Percentiles rank a stretch among this genome's conserved stretches.
phyloP scores from a whole-genome alignment of 2,329 filamentous ascomycete species.

The Claviceps purpurea region DNA sequence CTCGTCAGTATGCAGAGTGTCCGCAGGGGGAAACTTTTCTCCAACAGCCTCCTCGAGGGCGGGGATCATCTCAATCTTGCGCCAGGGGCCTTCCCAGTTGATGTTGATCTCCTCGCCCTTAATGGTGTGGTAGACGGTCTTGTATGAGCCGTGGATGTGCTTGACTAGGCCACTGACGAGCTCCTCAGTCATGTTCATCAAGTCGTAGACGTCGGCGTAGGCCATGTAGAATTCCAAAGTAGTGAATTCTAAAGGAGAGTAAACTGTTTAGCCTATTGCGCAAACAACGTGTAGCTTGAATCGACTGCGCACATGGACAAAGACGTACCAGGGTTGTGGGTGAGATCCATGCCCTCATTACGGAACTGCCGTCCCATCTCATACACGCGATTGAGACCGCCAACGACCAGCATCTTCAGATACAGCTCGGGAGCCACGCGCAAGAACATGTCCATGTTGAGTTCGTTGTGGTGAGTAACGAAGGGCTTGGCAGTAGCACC shows the following conservation, averaged over 20 bases:
- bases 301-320: neutral
- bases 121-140: slow-evolving; percentile 77
- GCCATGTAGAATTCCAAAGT: slow-evolving; percentile 96
- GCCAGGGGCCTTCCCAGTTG: slow-evolving; percentile 95
- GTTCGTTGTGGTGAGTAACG: slow-evolving; percentile 88
- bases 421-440: slow-evolving; percentile 91
- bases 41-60: slow-evolving; percentile 75
- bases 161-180: slow-evolving; percentile 83
- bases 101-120: slow-evolving; percentile 76
- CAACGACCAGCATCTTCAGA: slow-evolving; percentile 91
- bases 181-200: slow-evolving; percentile 73
- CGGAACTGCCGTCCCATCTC: slow-evolving; percentile 93
- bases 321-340: slow-evolving; percentile 59
- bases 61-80: slow-evolving; percentile 81
- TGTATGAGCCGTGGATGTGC: slow-evolving; percentile 71
- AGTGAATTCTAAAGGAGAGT: slow-evolving; percentile 61
- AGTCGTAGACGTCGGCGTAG: slow-evolving; percentile 80
- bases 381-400: slow-evolving; percentile 87
- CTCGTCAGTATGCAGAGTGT: slow-evolving; percentile 80
- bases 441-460: slow-evolving; percentile 90
- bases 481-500: slow-evolving; percentile 92
- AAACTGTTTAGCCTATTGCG: neutral
- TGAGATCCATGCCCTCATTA: slow-evolving; percentile 62
- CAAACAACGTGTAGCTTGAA: neutral
- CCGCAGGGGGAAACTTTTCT: slow-evolving; percentile 84